Conservation (phyloP, 305 asterid genomes). For the Rubia occidens region DNA sequence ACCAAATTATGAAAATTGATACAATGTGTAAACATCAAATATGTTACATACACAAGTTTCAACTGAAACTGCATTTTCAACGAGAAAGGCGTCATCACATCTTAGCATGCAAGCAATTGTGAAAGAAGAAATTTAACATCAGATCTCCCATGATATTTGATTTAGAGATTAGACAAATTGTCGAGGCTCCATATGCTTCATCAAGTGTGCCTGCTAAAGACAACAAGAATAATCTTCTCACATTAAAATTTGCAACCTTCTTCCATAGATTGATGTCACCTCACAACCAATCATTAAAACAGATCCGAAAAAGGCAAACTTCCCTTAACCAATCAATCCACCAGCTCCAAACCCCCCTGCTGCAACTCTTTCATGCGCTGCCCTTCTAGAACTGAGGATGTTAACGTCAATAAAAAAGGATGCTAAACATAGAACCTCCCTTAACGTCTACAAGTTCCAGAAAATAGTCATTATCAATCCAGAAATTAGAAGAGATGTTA, state of each 20-base stretch:
- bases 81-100: conserved; percentile 40
- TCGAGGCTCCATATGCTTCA: conserved; percentile 23
- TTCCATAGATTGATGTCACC: conserved; percentile 43
- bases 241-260: conserved; percentile 38
- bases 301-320: conserved; percentile 21
- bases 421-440: too few species aligned
- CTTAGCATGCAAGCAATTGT: conserved; percentile 33
- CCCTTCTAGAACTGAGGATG: conserved; percentile 35
- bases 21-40: conserved; percentile 31
- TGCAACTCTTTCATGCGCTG: conserved; percentile 67
- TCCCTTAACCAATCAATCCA: conserved; percentile 59
- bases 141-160: conserved; percentile 32
- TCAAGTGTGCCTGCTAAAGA: conserved; percentile 42
- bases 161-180: conserved; percentile 18
- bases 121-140: conserved; percentile 23
- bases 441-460: conserved; percentile 38
- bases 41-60: conserved; percentile 43
- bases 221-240: conserved; percentile 37
- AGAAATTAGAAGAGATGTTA: background rate
- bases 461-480: background rate
- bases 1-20: conserved; percentile 20
- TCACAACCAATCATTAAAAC: conserved; percentile 25
- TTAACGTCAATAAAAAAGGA: too few species aligned
- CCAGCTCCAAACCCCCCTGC: conserved; percentile 65
- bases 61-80: conserved; percentile 25